Conservation (phyloP, 805 yeast species). For the Ogataea ramenticola region DNA sequence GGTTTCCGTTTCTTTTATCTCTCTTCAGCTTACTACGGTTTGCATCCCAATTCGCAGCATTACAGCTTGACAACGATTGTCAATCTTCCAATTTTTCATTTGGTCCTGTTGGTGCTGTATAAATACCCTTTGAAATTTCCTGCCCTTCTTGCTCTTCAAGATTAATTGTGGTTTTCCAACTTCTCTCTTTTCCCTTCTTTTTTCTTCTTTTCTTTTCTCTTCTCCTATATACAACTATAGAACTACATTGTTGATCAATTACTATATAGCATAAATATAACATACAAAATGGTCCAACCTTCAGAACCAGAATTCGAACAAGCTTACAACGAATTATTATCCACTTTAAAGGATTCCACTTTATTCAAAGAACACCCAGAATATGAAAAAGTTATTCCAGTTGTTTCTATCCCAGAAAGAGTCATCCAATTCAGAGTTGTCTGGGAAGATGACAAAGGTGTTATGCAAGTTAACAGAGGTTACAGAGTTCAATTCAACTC, state of each 20-base stretch:
- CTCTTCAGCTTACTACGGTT: neutral
- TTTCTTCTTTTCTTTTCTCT: slow-evolving; percentile 1
- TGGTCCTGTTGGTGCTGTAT: neutral
- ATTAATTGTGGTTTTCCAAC: neutral
- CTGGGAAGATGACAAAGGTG: slow-evolving; percentile 96
- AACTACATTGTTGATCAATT: slow-evolving; percentile 1
- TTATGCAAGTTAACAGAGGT: slow-evolving; percentile 90
- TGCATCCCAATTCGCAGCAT: too few species aligned
- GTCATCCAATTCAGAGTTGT: slow-evolving; percentile 93
- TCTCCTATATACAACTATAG: neutral
- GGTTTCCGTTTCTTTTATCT: neutral
- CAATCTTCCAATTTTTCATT: too few species aligned
- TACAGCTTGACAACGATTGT: too few species aligned
- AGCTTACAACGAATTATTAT: slow-evolving; percentile 89
- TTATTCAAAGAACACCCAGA: slow-evolving; percentile 85
- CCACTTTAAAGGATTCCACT: slow-evolving; percentile 87
- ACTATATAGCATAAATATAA: slow-evolving; percentile 8
- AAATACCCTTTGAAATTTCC: neutral
- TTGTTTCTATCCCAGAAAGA: slow-evolving; percentile 93
- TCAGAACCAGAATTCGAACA: slow-evolving; percentile 98
- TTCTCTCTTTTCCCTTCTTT: neutral
- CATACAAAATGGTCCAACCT: slow-evolving; percentile 59
- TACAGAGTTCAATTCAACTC: slow-evolving; percentile 98
- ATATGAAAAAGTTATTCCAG: slow-evolving; percentile 80
- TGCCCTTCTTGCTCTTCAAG: neutral